Conservation (phyloP, 108 stramenopile species). For the Craspedostauros australis region DNA sequence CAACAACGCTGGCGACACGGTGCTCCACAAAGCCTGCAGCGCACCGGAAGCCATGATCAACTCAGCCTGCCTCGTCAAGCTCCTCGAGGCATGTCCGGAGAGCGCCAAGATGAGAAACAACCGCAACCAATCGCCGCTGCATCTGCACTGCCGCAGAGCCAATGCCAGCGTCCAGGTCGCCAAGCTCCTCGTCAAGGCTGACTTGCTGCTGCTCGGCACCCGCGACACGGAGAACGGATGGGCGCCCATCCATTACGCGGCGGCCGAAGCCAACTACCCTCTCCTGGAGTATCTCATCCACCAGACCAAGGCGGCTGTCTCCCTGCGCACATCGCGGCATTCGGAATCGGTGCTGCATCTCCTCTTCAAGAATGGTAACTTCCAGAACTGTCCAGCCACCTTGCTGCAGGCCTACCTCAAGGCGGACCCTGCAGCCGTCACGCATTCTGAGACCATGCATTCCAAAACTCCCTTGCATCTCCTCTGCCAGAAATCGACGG, state of each 20-base stretch:
- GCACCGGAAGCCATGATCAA: conserved; percentile 39
- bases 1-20: conserved; percentile 20
- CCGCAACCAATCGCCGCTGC: conserved; percentile 23
- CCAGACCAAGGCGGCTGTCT: too few species aligned
- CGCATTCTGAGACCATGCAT: conserved; percentile 3
- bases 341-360: conserved; percentile 34
- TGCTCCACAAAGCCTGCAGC: conserved; percentile 29
- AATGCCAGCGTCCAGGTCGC: conserved; percentile 35
- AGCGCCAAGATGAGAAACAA: conserved; percentile 14
- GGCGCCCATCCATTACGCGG: conserved; percentile 41
- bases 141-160: conserved; percentile 23
- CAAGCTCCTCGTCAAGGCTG: conserved; percentile 17
- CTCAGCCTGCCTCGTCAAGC: conserved; percentile 6
- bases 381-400: too few species aligned
- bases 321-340: conserved; percentile 1
- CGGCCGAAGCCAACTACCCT: conserved; percentile 23
- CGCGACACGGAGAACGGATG: conserved; percentile 24
- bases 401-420: conserved; percentile 20
- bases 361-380: too few species aligned
- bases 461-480: conserved; percentile 38
- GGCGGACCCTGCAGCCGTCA: conserved; percentile 6
- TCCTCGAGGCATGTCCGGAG: conserved; percentile 17
- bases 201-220: conserved; percentile 9
- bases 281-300: conserved; percentile 25
- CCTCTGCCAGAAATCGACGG: conserved; percentile 16